Evolutionary conservation across 352 stramenopile genomes (phyloP).

Genomic region (Phytophthora tubulina): DNA sequence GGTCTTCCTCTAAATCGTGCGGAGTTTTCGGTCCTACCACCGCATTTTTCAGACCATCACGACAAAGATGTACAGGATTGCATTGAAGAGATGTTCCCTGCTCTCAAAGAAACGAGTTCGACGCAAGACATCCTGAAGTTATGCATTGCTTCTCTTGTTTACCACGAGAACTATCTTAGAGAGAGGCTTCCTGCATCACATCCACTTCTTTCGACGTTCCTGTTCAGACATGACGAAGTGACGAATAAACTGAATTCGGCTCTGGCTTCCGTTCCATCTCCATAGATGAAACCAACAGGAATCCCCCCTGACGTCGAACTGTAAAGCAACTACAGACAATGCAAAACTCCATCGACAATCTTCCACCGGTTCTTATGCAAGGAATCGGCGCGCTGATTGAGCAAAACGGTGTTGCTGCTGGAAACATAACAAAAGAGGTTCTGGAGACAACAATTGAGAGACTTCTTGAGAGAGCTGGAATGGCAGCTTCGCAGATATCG

Average conservation of each 20-base stretch:
- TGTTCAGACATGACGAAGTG: neutral
- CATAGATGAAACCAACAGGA: conserved; percentile 14
- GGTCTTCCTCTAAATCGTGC: conserved; percentile 8
- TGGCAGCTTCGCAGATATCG: neutral
- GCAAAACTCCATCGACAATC: conserved; percentile 19
- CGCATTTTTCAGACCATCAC: conserved; percentile 9
- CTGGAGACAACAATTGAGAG: conserved; percentile 12
- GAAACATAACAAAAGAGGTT: conserved; percentile 18
- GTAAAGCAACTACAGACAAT: conserved; percentile 11
- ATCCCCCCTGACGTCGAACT: conserved; percentile 24
- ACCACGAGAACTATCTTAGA: neutral
- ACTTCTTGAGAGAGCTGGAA: neutral
- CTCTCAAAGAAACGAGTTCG: neutral
- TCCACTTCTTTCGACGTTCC: conserved; percentile 12
- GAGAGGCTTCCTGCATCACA: conserved; percentile 3
- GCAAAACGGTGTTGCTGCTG: conserved; percentile 8
- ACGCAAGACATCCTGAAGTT: conserved; percentile 11
- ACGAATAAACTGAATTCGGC: neutral
- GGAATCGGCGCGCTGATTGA: conserved; percentile 11
- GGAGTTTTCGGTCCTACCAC: neutral
- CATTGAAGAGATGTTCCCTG: neutral
- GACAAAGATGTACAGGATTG: neutral
- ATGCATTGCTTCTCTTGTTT: conserved; percentile 12
- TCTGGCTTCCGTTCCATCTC: neutral
- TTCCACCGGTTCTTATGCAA: conserved; percentile 12